phyloP scores from a whole-genome alignment of 805 yeast species.

The Barnettozyma vustinii region DNA sequence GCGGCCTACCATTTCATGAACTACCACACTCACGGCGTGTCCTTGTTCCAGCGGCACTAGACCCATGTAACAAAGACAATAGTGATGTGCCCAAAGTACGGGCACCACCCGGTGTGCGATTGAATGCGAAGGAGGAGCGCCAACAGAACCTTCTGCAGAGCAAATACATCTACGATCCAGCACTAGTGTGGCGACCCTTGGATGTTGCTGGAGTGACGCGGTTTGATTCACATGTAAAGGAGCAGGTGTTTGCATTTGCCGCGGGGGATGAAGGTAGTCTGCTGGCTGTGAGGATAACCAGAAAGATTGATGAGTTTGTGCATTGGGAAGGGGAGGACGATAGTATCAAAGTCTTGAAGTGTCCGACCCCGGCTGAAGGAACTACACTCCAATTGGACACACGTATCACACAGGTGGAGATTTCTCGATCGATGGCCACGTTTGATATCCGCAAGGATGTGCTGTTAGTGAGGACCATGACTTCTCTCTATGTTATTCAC shows the following conservation, averaged over 20 bases:
- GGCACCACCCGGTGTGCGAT: not conserved
- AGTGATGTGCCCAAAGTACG: too few species aligned
- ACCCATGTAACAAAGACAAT: not conserved
- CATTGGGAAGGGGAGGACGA: not conserved
- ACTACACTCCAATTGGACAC: slow-evolving; percentile 27
- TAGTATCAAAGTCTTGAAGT: not conserved
- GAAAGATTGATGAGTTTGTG: slow-evolving; percentile 1
- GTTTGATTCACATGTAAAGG: not conserved
- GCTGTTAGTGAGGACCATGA: slow-evolving; percentile 35
- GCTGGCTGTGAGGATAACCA: not conserved
- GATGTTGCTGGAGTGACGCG: slow-evolving; percentile 5
- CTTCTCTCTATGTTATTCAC: slow-evolving; percentile 30
- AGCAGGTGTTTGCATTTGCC: slow-evolving; percentile 3
- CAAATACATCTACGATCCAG: slow-evolving; percentile 30
- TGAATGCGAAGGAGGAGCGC: slow-evolving; percentile 2
- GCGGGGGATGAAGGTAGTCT: slow-evolving; percentile 1
- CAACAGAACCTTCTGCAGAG: not conserved
- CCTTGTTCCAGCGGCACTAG: slow-evolving; percentile 2
- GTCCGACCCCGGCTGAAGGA: slow-evolving; percentile 12
- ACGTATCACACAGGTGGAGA: slow-evolving; percentile 36
- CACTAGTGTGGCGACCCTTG: slow-evolving; percentile 20
- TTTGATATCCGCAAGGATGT: slow-evolving; percentile 24
- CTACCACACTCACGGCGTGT: slow-evolving; percentile 10
- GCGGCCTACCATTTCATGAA: slow-evolving; percentile 16
- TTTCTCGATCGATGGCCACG: slow-evolving; percentile 24